A percentile compares a stretch with the other conserved stretches of the same genome.
Evolutionary conservation across 2,329 filamentous ascomycete genomes (phyloP).

Genomic region (Catunica adiposa): DNA sequence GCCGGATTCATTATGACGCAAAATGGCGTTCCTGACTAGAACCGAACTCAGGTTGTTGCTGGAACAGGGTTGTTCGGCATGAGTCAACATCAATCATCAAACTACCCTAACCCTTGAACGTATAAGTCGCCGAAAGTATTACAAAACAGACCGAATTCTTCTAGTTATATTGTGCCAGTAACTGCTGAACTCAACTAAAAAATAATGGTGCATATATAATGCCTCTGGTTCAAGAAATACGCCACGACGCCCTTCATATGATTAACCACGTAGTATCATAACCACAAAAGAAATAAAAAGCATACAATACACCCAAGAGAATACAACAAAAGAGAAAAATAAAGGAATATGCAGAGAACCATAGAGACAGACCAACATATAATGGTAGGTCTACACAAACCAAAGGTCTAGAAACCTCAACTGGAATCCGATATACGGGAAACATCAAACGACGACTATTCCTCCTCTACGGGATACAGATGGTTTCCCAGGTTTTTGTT

Average conservation of each 20-base stretch:
- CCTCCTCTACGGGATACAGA: slow-evolving; percentile 70
- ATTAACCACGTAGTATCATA: too few species aligned
- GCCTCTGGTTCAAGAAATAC: too few species aligned
- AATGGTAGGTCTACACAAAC: neutral
- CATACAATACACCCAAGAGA: slow-evolving; percentile 1
- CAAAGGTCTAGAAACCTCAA: neutral
- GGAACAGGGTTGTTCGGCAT: neutral
- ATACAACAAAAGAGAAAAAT: slow-evolving; percentile 1
- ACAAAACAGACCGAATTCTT: too few species aligned
- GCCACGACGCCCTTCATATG: too few species aligned
- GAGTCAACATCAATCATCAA: neutral
- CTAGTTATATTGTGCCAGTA: too few species aligned
- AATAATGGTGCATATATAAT: too few species aligned
- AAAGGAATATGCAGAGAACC: neutral
- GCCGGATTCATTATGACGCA: too few species aligned
- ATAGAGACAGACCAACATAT: too few species aligned
- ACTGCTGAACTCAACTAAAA: too few species aligned
- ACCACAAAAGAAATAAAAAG: neutral
- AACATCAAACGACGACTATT: slow-evolving; percentile 15
- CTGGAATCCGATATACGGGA: neutral
- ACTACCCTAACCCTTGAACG: neutral
- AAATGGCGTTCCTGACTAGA: neutral
- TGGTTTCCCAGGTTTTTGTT: slow-evolving; percentile 89
- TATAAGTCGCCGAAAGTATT: too few species aligned
- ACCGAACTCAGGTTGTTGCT: neutral